phyloP scores from a whole-genome alignment of 257 asterid species.

The Mitragyna speciosa region DNA sequence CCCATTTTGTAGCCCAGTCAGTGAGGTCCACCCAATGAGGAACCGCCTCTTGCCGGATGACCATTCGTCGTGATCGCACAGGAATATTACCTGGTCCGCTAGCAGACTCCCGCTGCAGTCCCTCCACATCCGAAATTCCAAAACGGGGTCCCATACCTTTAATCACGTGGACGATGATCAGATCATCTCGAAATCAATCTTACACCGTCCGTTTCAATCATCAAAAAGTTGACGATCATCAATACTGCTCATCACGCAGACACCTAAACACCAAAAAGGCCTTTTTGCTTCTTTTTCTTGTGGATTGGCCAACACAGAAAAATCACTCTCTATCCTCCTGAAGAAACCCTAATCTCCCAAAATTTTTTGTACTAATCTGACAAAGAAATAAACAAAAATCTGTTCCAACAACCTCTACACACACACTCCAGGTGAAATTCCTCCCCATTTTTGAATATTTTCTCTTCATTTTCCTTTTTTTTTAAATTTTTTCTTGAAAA shows the following conservation, averaged over 20 bases:
- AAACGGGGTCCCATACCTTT: background rate
- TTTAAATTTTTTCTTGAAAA: background rate
- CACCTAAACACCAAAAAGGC: background rate
- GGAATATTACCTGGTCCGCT: background rate
- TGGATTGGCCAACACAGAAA: background rate
- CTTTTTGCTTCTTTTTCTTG: background rate
- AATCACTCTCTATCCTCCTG: background rate
- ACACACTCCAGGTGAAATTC: background rate
- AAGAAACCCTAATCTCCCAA: constrained; percentile 14
- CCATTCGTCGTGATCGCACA: background rate
- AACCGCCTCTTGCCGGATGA: background rate
- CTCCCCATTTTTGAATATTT: background rate
- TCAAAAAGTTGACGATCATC: background rate
- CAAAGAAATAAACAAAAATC: no score
- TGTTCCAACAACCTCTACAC: background rate
- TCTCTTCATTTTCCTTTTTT: background rate
- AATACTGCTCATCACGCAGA: background rate
- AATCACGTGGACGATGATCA: background rate
- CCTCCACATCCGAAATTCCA: background rate
- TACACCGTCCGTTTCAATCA: background rate
- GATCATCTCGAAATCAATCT: background rate
- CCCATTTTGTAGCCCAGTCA: background rate
- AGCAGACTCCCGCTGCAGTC: background rate
- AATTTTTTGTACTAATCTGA: no score
- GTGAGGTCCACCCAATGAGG: background rate